A percentile compares a stretch with the other conserved stretches of the same genome.
Conservation (phyloP, 495 filamentous ascomycete genomes). For the Neurospora sp. region DNA sequence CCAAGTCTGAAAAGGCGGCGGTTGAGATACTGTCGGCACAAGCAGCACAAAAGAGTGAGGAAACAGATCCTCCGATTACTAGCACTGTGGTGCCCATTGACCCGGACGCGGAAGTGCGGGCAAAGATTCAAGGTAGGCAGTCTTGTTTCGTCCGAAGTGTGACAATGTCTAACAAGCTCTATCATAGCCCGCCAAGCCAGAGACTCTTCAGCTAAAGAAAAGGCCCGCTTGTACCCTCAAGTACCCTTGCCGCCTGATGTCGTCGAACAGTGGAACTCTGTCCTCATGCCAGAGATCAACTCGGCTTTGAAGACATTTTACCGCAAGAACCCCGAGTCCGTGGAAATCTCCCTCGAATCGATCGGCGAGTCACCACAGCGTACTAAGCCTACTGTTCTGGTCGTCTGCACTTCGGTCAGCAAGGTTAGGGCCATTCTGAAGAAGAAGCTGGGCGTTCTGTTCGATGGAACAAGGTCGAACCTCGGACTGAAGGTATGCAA, state of each 20-base stretch:
- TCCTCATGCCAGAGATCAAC: slow-evolving; percentile 61
- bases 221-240: slow-evolving; percentile 40
- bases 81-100: background rate
- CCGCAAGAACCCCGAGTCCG: slow-evolving; percentile 59
- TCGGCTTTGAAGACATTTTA: slow-evolving; percentile 47
- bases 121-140: slow-evolving; percentile 5
- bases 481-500: slow-evolving; percentile 52
- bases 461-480: slow-evolving; percentile 45
- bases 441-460: slow-evolving; percentile 48
- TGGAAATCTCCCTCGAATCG: slow-evolving; percentile 63
- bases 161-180: background rate
- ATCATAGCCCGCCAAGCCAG: background rate
- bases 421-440: slow-evolving; percentile 62
- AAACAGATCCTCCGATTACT: background rate
- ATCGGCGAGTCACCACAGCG: slow-evolving; percentile 56
- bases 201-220: slow-evolving; percentile 17
- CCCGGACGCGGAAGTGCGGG: background rate
- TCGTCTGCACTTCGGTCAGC: slow-evolving; percentile 60
- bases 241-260: slow-evolving; percentile 47
- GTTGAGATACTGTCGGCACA: too few species aligned
- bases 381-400: slow-evolving; percentile 63
- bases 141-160: background rate
- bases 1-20: background rate
- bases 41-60: too few species aligned
- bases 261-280: slow-evolving; percentile 59